A percentile compares a stretch with the other conserved stretches of the same genome.
phyloP scores from a whole-genome alignment of 169 alveolate genomes.

The Plasmodium gonderi region DNA sequence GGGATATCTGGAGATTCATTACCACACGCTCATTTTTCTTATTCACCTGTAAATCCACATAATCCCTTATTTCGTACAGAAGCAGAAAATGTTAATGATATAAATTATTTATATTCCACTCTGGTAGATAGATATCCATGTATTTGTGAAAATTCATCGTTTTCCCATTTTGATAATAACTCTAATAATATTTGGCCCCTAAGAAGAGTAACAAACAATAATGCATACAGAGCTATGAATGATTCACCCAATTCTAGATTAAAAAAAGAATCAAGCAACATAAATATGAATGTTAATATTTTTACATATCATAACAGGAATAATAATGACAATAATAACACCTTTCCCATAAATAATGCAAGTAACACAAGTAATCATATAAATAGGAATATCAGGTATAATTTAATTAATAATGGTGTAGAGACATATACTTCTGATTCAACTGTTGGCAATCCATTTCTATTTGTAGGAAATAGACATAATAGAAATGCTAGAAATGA shows the following conservation, averaged over 20 bases:
- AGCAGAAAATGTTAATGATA: neutral
- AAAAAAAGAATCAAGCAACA: neutral
- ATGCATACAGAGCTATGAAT: neutral
- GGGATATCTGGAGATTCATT: neutral
- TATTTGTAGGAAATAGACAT: slow-evolving; percentile 4
- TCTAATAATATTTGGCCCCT: slow-evolving; percentile 43
- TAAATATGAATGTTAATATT: neutral
- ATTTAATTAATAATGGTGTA: slow-evolving; percentile 16
- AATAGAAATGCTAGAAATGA: neutral
- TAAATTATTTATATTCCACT: slow-evolving; percentile 25
- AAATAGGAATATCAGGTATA: neutral
- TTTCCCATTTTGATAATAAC: slow-evolving; percentile 61
- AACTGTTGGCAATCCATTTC: neutral
- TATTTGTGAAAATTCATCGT: slow-evolving; percentile 33
- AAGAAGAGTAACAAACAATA: slow-evolving; percentile 46
- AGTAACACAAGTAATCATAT: neutral
- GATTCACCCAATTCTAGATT: neutral
- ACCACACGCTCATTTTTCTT: neutral
- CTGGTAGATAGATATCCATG: slow-evolving; percentile 34
- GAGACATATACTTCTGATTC: neutral
- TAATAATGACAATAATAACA: neutral
- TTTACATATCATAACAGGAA: neutral
- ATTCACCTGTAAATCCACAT: neutral
- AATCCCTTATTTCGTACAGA: neutral
- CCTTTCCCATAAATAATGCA: neutral